phyloP scores from a whole-genome alignment of 768 basidiomycete species.

The Auriscalpium orientale region DNA sequence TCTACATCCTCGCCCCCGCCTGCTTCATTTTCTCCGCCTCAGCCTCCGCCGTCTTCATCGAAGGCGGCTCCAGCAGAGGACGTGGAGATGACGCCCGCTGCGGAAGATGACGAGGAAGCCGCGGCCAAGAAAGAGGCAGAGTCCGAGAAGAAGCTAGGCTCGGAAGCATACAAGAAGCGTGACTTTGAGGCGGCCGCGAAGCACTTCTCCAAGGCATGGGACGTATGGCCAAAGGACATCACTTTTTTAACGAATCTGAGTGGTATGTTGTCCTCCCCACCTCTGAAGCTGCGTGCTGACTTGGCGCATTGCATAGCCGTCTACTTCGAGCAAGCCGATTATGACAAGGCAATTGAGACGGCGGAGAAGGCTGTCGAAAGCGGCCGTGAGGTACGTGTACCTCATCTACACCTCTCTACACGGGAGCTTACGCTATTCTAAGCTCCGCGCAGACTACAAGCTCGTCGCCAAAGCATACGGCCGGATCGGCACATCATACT shows the following conservation, averaged over 20 bases:
- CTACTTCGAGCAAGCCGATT: conserved; percentile 91
- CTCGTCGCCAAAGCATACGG: conserved; percentile 91
- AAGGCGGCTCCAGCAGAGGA: conserved; percentile 35
- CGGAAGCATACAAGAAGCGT: conserved; percentile 79
- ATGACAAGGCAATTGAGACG: conserved; percentile 81
- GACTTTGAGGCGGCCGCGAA: conserved; percentile 71
- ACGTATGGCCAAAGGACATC: conserved; percentile 86
- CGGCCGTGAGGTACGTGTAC: conserved; percentile 59
- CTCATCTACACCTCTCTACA: not conserved
- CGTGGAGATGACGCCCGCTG: conserved; percentile 52
- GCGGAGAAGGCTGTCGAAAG: conserved; percentile 97
- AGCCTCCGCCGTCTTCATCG: conserved; percentile 30
- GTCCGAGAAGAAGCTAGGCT: conserved; percentile 71
- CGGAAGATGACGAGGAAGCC: conserved; percentile 59
- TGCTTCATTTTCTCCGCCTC: conserved; percentile 27
- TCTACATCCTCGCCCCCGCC: conserved; percentile 37
- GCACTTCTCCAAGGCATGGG: conserved; percentile 86
- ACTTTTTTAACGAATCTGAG: conserved; percentile 89
- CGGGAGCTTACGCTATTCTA: not conserved
- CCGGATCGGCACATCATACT: conserved; percentile 79
- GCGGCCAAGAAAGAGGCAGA: conserved; percentile 72
- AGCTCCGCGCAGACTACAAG: conserved; percentile 92
- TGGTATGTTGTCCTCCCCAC: conserved; percentile 36
- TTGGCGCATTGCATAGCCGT: conserved; percentile 47
- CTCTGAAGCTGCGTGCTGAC: not conserved